Conservation (phyloP, 2,329 filamentous ascomycete species). For the Xylariaceae sp. region DNA sequence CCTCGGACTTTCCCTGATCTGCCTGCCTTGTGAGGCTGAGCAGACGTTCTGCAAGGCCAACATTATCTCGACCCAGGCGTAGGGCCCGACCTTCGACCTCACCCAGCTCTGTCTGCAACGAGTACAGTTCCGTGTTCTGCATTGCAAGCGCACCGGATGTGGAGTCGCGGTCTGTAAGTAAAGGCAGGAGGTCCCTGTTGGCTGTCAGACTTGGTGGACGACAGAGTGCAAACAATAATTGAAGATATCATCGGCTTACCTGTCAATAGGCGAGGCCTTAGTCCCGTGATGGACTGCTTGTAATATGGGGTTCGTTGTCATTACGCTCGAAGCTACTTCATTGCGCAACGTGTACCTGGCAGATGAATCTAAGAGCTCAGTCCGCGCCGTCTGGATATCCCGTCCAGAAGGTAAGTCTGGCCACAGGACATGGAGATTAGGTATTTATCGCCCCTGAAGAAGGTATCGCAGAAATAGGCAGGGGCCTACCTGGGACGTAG, state of each 20-base stretch:
- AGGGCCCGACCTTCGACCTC: slow-evolving; percentile 54
- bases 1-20: slow-evolving; percentile 46
- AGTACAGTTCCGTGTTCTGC: slow-evolving; percentile 48
- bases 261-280: slow-evolving; percentile 60
- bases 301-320: slow-evolving; percentile 69
- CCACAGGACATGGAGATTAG: slow-evolving; percentile 38
- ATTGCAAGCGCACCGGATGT: slow-evolving; percentile 59
- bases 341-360: slow-evolving; percentile 65
- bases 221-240: not conserved
- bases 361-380: slow-evolving; percentile 63
- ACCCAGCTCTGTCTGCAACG: slow-evolving; percentile 48
- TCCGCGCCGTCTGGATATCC: slow-evolving; percentile 50
- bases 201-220: slow-evolving; percentile 7
- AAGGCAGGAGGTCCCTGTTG: slow-evolving; percentile 58
- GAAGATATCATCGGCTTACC: slow-evolving; percentile 45
- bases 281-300: slow-evolving; percentile 69
- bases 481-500: slow-evolving; percentile 32
- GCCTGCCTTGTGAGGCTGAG: slow-evolving; percentile 56
- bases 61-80: slow-evolving; percentile 53
- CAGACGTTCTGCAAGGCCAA: slow-evolving; percentile 55
- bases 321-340: slow-evolving; percentile 60
- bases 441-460: not conserved
- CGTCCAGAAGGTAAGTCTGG: slow-evolving; percentile 33
- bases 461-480: too few relatives aligned
- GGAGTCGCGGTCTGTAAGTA: slow-evolving; percentile 62